Evolutionary conservation across 2,329 filamentous ascomycete species (phyloP).

Genomic region (Exophiala sideris): DNA sequence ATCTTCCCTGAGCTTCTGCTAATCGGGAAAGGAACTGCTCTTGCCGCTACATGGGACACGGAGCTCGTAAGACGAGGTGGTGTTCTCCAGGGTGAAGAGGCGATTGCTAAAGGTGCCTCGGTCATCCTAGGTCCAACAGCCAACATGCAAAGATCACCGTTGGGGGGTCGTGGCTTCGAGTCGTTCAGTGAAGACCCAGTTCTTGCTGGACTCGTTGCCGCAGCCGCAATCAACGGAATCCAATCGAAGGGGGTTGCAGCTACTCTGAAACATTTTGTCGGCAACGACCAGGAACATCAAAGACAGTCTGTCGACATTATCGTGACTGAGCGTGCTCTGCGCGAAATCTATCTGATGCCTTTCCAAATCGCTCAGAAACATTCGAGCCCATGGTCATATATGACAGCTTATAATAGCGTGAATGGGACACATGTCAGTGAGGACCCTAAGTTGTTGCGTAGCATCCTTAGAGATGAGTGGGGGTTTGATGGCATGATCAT

Average conservation of each 20-base stretch:
- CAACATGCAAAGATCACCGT: conserved; percentile 75
- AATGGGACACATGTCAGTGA: conserved; percentile 50
- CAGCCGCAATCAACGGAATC: conserved; percentile 67
- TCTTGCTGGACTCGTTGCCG: conserved; percentile 69
- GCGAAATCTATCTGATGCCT: conserved; percentile 63
- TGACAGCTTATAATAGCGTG: conserved; percentile 59
- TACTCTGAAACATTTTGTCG: conserved; percentile 66
- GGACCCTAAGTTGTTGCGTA: conserved; percentile 38
- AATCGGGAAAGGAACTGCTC: conserved; percentile 57
- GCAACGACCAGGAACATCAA: conserved; percentile 47
- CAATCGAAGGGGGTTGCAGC: conserved; percentile 72
- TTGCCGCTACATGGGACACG: conserved; percentile 78
- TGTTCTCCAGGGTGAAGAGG: conserved; percentile 66
- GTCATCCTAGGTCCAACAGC: conserved; percentile 74
- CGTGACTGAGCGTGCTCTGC: conserved; percentile 51
- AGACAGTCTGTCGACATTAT: conserved; percentile 42
- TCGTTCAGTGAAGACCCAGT: conserved; percentile 81
- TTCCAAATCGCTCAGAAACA: conserved; percentile 61
- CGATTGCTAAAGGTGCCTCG: conserved; percentile 70
- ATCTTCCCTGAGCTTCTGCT: background rate
- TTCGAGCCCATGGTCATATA: conserved; percentile 53
- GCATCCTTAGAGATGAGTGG: conserved; percentile 46
- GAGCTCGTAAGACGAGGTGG: conserved; percentile 67
- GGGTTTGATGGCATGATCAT: conserved; percentile 45
- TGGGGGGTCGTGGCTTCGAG: conserved; percentile 81